Evolutionary conservation across 139 green algal genomes (phyloP).

Genomic region (Coelastrella sp.): DNA sequence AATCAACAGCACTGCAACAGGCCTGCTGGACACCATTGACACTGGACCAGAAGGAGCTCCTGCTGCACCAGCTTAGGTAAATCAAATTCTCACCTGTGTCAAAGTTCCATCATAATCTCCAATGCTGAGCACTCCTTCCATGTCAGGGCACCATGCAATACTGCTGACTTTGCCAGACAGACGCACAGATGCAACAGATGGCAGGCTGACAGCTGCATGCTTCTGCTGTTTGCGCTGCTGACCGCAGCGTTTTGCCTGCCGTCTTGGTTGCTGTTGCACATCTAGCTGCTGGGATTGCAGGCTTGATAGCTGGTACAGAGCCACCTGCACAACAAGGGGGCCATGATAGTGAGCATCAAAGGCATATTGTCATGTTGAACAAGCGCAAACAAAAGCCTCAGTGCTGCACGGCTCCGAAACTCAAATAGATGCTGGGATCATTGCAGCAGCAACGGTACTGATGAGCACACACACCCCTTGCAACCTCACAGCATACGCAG

Average conservation of each 20-base stretch:
- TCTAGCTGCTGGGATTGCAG: neutral
- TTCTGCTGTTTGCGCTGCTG: slow-evolving; percentile 21
- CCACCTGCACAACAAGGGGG: slow-evolving; percentile 6
- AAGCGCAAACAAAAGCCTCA: no score
- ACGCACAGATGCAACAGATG: slow-evolving; percentile 62
- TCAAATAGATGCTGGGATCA: no score
- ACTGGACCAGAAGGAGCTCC: no score
- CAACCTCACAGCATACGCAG: no score
- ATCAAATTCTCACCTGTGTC: slow-evolving; percentile 70
- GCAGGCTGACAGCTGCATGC: slow-evolving; percentile 63
- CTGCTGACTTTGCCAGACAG: slow-evolving; percentile 82
- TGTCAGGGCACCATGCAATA: slow-evolving; percentile 6
- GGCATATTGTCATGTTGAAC: no score
- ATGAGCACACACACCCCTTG: no score
- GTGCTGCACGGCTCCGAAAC: no score
- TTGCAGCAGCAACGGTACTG: neutral
- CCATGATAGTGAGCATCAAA: no score
- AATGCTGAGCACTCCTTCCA: slow-evolving; percentile 71
- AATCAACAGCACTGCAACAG: no score
- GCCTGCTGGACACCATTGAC: no score
- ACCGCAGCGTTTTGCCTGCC: neutral
- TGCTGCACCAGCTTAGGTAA: neutral
- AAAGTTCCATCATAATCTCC: slow-evolving; percentile 86
- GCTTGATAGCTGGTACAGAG: slow-evolving; percentile 45
- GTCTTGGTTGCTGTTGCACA: neutral